Evolutionary conservation across 2,329 filamentous ascomycete species (phyloP).

Genomic region (Penicillium decumbens): DNA sequence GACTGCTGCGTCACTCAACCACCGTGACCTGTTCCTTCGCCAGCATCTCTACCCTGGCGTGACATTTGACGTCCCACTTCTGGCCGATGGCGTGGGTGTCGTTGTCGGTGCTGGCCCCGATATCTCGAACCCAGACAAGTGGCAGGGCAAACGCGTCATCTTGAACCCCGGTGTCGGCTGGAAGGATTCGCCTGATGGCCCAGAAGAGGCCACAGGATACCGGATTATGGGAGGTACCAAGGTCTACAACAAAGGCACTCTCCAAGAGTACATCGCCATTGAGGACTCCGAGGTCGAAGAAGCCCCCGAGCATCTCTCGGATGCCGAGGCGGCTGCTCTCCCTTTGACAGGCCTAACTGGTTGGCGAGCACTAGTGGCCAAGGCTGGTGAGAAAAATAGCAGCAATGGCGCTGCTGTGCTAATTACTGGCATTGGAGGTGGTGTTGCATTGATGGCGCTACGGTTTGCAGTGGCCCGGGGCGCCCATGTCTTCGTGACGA

Average conservation of each 20-base stretch:
- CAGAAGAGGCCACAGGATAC: slow-evolving; percentile 56
- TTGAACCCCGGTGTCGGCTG: slow-evolving; percentile 75
- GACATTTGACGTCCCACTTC: slow-evolving; percentile 70
- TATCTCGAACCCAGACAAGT: slow-evolving; percentile 48
- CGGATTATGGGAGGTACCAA: slow-evolving; percentile 54
- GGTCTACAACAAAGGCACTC: slow-evolving; percentile 61
- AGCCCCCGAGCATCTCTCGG: slow-evolving; percentile 66
- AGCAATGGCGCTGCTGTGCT: slow-evolving; percentile 66
- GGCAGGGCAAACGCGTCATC: slow-evolving; percentile 66
- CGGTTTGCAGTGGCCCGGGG: slow-evolving; percentile 73
- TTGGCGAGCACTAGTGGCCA: slow-evolving; percentile 79
- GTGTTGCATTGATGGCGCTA: slow-evolving; percentile 77
- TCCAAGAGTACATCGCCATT: slow-evolving; percentile 68
- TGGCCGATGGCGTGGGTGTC: slow-evolving; percentile 75
- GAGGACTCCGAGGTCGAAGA: slow-evolving; percentile 68
- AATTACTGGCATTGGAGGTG: slow-evolving; percentile 87
- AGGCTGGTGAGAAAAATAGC: slow-evolving; percentile 58
- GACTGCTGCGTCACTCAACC: slow-evolving; percentile 79
- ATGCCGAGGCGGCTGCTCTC: slow-evolving; percentile 74
- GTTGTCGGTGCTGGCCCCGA: slow-evolving; percentile 62
- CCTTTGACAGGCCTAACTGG: slow-evolving; percentile 82
- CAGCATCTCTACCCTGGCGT: slow-evolving; percentile 86
- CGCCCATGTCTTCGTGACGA: slow-evolving; percentile 76
- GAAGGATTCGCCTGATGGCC: slow-evolving; percentile 65
- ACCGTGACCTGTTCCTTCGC: slow-evolving; percentile 90